Conservation (phyloP, 352 stramenopile genomes). For the Lagenidium giganteum region DNA sequence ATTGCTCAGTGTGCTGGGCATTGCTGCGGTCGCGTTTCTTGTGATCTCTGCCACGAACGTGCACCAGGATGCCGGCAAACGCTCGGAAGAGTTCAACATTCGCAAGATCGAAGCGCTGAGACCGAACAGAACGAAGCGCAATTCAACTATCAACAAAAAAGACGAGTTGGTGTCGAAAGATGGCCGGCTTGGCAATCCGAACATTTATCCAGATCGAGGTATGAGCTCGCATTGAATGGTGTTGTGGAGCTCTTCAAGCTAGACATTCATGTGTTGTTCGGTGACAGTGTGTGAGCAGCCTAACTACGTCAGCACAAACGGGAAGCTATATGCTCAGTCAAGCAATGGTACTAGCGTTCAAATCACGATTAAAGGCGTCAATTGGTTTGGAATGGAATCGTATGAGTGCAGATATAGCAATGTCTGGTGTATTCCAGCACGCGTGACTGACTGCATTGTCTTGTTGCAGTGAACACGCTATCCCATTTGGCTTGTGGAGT, state of each 20-base stretch:
- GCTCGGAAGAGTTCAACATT: too few relatives aligned
- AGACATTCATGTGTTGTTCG: too few relatives aligned
- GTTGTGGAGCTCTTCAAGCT: too few relatives aligned
- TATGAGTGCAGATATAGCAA: conserved; percentile 13
- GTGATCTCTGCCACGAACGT: too few relatives aligned
- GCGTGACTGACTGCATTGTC: too few relatives aligned
- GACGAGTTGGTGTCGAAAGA: conserved; percentile 38
- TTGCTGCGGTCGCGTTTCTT: too few relatives aligned
- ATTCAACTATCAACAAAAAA: too few relatives aligned
- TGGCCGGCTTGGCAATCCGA: conserved; percentile 55
- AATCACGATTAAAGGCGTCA: conserved; percentile 49
- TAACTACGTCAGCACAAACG: conserved; percentile 69
- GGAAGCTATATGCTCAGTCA: conserved; percentile 50
- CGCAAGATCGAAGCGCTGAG: too few relatives aligned
- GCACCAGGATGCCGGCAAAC: too few relatives aligned
- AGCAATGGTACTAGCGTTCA: conserved; percentile 42
- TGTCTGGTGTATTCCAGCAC: conserved; percentile 26
- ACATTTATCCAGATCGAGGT: conserved; percentile 49
- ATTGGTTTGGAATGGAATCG: conserved; percentile 61
- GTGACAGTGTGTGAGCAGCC: conserved; percentile 41
- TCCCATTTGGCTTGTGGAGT: conserved; percentile 52
- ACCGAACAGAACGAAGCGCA: too few relatives aligned
- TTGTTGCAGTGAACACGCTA: conserved; percentile 29
- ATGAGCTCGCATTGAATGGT: too few relatives aligned
- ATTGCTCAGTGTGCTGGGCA: too few relatives aligned